Evolutionary conservation across 108 stramenopile species (phyloP).

Genomic region (Skeletonema potamos): DNA sequence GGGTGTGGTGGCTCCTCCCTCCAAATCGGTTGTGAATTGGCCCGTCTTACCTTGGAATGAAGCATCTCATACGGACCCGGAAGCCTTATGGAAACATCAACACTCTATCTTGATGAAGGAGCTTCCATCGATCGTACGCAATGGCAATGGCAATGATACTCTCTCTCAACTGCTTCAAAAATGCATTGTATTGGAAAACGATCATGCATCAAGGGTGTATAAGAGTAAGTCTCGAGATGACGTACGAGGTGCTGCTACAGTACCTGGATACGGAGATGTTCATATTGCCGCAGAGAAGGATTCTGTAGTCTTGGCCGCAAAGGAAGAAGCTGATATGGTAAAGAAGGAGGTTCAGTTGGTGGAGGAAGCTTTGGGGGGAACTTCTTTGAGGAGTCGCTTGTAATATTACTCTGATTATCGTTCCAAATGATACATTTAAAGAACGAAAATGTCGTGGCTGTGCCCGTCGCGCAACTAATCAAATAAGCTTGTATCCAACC

Average conservation of each 20-base stretch:
- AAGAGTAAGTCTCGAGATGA: constrained; percentile 82
- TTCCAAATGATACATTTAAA: too few species aligned
- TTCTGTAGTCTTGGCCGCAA: constrained; percentile 58
- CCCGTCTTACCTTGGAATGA: constrained; percentile 76
- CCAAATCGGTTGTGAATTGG: constrained; percentile 42
- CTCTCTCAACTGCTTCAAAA: constrained; percentile 36
- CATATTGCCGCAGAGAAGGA: constrained; percentile 74
- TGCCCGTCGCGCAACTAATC: too few species aligned
- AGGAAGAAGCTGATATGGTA: constrained; percentile 31
- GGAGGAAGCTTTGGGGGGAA: constrained; percentile 15
- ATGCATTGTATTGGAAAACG: constrained; percentile 59
- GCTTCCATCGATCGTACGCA: constrained; percentile 41
- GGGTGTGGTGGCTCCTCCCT: background rate
- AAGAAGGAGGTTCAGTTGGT: constrained; percentile 31
- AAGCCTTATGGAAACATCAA: constrained; percentile 59
- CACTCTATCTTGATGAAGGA: constrained; percentile 52
- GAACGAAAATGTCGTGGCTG: too few species aligned
- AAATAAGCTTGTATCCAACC: too few species aligned
- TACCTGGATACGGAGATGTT: constrained; percentile 70
- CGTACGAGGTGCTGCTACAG: constrained; percentile 63
- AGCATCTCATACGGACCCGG: constrained; percentile 22
- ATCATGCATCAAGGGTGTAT: constrained; percentile 61
- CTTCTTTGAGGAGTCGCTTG: constrained; percentile 33
- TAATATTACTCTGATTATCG: constrained; percentile 11
- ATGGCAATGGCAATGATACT: background rate